Base-by-base conservation (phyloP, 2,329 filamentous ascomycete genomes). In the Aspergillus alliaceus region DNA sequence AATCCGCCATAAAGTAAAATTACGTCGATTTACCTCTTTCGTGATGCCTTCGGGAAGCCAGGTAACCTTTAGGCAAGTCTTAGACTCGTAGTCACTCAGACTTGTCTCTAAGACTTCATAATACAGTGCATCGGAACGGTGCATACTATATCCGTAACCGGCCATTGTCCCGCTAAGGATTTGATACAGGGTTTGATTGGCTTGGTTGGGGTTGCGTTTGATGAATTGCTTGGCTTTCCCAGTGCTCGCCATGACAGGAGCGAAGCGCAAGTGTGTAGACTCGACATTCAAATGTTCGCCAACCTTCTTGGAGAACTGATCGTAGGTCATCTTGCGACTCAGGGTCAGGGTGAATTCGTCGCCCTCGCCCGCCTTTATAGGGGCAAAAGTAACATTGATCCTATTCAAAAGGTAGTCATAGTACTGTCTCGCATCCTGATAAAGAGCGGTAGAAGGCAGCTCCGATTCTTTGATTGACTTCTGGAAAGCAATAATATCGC, bases 401-500 rank as follows among this genome's bases (percentile, higher is more conserved):
- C 90, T 90, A 75, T 96, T 91, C 62, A 93, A 81, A 2, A 99
- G 83, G 72, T 96, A 96, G 68, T 99, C 95, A 73, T 99, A 99
- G 75, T 92, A 98, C 50, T 90, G 85, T 58, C 87, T 86, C 1
- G 91, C 91, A 68, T 96, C 91, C 14, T 75, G 75, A 62, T 83
- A 86, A 6, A 80, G 72, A 31, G 80, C 82, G 4, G 70, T 73
- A n/a, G 72, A 56, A 8, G 75, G 71, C 22, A 77, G 55, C 27
- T 75, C 71, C 12, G 70, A 66, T 32, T 77, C 75, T 54, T 75
- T 77, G 34, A 84, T 76, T 25, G 83, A 79, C 58, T 85, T 85
- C 72, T 99, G 95, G 77, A 98, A 97, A 70, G 93, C 96, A 56
- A 99, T 86, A 64, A 99, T 96, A 70, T 99, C 95, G 49, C 95